phyloP scores from a whole-genome alignment of 805 yeast genomes.

The Ogataea thermomethanolica region DNA sequence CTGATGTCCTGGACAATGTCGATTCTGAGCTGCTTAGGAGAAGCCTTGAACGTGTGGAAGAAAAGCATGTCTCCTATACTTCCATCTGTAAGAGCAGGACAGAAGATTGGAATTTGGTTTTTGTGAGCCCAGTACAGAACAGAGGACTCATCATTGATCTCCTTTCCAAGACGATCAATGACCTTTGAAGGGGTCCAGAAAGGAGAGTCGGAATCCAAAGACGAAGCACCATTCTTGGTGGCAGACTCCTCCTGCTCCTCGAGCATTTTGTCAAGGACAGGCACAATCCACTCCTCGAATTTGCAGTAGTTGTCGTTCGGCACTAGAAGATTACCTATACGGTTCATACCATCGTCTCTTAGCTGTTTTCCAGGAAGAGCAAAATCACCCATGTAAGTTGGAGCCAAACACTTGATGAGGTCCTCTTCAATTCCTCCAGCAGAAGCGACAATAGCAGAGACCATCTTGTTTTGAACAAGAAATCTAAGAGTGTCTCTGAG shows the following conservation, averaged over 20 bases:
- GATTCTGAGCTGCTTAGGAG: slow-evolving; percentile 83
- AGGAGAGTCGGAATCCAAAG: slow-evolving; percentile 63
- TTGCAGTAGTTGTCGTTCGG: slow-evolving; percentile 97
- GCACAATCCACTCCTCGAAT: slow-evolving; percentile 98
- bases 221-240: slow-evolving; percentile 47
- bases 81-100: slow-evolving; percentile 98
- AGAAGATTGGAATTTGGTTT: slow-evolving; percentile 91
- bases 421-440: slow-evolving; percentile 99
- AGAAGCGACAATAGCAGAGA: slow-evolving; percentile 91
- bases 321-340: slow-evolving; percentile 94
- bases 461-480: slow-evolving; percentile 90
- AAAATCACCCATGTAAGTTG: slow-evolving; percentile 93
- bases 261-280: slow-evolving; percentile 80
- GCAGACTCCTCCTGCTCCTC: slow-evolving; percentile 81
- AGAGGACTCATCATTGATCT: slow-evolving; percentile 88
- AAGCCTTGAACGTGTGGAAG: slow-evolving; percentile 94
- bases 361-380: slow-evolving; percentile 72
- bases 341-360: slow-evolving; percentile 94
- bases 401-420: slow-evolving; percentile 92
- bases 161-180: slow-evolving; percentile 91
- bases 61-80: slow-evolving; percentile 98
- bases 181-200: slow-evolving; percentile 94
- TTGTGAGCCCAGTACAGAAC: slow-evolving; percentile 98
- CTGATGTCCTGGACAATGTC: slow-evolving; percentile 96
- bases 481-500: slow-evolving; percentile 85